A percentile compares a stretch with the other conserved stretches of the same genome.
These are phyloP conservation scores for Colletotrichum lini DNA, from an alignment of 2,329 filamentous ascomycete species.

Conservation along the genomic window DNA sequence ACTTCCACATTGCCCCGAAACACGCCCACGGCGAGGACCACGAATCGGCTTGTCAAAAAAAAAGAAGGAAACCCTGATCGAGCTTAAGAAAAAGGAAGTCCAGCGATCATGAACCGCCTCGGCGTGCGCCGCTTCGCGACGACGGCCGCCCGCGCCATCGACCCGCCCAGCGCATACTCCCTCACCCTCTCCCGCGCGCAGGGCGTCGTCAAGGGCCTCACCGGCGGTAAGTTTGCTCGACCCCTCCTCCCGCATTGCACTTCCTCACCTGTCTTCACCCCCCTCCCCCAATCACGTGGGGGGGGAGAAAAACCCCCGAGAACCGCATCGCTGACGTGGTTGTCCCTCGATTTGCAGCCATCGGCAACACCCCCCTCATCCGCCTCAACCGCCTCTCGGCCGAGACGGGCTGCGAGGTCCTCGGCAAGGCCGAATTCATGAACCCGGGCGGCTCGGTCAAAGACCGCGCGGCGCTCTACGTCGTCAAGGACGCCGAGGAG, in stretches of 20 bases:
- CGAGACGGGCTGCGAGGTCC: slow-evolving; percentile 91
- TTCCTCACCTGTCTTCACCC: neutral
- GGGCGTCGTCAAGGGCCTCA: slow-evolving; percentile 82
- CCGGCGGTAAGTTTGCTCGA: slow-evolving; percentile 74
- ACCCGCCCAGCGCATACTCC: slow-evolving; percentile 70
- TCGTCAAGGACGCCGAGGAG: slow-evolving; percentile 94
- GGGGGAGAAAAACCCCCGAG: neutral
- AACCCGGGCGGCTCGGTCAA: slow-evolving; percentile 98
- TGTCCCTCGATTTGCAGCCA: slow-evolving; percentile 70
- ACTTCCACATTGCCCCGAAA: neutral
- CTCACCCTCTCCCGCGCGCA: slow-evolving; percentile 85
- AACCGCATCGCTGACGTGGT: neutral
- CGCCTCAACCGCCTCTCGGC: slow-evolving; percentile 89
- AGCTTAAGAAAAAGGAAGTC: neutral
- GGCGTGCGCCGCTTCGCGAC: slow-evolving; percentile 77
- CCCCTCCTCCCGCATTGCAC: neutral
- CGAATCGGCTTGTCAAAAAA: neutral
- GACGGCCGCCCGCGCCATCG: slow-evolving; percentile 65
- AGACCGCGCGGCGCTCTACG: slow-evolving; percentile 94
- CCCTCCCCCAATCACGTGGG: no score
- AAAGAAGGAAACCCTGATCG: no score
- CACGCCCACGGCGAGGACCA: neutral
- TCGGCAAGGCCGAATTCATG: slow-evolving; percentile 98
- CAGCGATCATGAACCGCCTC: slow-evolving; percentile 75
- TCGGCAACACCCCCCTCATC: slow-evolving; percentile 97